Base-by-base conservation (phyloP, 2,329 filamentous ascomycete genomes). In the Cercospora zeae-maydis region DNA sequence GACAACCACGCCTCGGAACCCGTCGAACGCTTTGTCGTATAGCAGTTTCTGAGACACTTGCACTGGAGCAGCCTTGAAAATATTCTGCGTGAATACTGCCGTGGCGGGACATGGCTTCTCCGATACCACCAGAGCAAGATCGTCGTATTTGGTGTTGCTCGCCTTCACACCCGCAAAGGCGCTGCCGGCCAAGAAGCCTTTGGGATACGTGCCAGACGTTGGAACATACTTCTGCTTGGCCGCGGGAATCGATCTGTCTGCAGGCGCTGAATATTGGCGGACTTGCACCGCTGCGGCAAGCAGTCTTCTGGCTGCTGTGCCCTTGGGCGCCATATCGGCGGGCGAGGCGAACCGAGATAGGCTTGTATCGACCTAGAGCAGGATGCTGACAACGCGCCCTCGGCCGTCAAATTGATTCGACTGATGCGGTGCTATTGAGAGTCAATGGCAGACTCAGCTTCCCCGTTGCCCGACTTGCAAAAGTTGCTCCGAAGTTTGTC, bases 11-110 rank as follows among this genome's bases (percentile, higher is more conserved):
- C 90, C 90, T 64, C 88, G 84, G 61, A 98, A 84, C 1, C 89
- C 91, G 11, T 83, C 76, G 63, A 91, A 90, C 80, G 69, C 86
- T 85, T 67, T 81, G 82, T 74, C 8, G 11, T 86, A 82, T 36
- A 55, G 66, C 56, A 36, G 96, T 79, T 62, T 88, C 83, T 67
- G 87, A 76, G 90, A 93, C 65, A 96, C 90, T 31, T 91, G 92
- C 49, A 99, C 93, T 4, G 95, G 95, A 10, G 95, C 95, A 16
- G 95, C 95, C 78, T 97, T 93, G 80, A 99, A 99, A 77, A 93
- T 93, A 81, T 99, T 99, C 78, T 92, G 96, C 59, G 95, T 99
- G 80, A 98, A 97, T 51, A 98, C 93, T 6, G 92, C 95, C 0
- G 93, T 92, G 9, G 89, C 93, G 6, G 91, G 84, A 77, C 92